These are phyloP conservation scores for Ogataea neopini DNA, from an alignment of 805 yeast genomes.

Conservation along the genomic window DNA sequence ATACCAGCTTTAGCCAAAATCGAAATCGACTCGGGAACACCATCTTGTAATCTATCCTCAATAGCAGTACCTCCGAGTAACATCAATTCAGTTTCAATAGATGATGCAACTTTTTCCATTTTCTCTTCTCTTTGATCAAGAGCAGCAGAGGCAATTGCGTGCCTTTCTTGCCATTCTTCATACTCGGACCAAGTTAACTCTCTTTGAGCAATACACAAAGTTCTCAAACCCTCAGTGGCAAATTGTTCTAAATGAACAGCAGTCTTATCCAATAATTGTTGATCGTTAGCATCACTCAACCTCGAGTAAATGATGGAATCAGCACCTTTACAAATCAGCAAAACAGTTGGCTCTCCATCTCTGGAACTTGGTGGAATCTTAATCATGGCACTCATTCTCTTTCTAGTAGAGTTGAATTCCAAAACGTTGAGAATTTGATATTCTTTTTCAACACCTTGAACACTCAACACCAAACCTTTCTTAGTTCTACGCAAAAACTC, in stretches of 20 bases:
- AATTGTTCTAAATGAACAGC: slow-evolving; percentile 74
- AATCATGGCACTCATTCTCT: slow-evolving; percentile 83
- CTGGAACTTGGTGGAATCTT: slow-evolving; percentile 56
- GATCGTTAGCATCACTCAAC: slow-evolving; percentile 48
- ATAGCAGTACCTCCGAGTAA: slow-evolving; percentile 84
- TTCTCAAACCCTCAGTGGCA: slow-evolving; percentile 83
- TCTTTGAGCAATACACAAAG: slow-evolving; percentile 75
- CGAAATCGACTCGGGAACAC: slow-evolving; percentile 81
- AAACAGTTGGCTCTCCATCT: slow-evolving; percentile 55
- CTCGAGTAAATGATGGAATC: slow-evolving; percentile 77
- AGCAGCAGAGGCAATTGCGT: slow-evolving; percentile 66
- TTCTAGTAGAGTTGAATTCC: slow-evolving; percentile 82
- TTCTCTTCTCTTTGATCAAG: slow-evolving; percentile 61
- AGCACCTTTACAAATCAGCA: slow-evolving; percentile 81
- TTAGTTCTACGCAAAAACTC: slow-evolving; percentile 66
- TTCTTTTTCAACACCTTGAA: slow-evolving; percentile 70
- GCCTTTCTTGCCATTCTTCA: slow-evolving; percentile 60
- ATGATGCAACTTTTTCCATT: slow-evolving; percentile 74
- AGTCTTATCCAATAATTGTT: slow-evolving; percentile 52
- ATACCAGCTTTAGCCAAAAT: slow-evolving; percentile 74
- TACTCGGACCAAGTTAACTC: slow-evolving; percentile 65
- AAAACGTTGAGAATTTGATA: slow-evolving; percentile 69
- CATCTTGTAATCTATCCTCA: slow-evolving; percentile 82
- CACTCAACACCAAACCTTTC: slow-evolving; percentile 63
- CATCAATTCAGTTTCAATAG: slow-evolving; percentile 64